These are phyloP conservation scores for Boeremia exigua DNA, from an alignment of 2,329 filamentous ascomycete species.

Conservation along the genomic window DNA sequence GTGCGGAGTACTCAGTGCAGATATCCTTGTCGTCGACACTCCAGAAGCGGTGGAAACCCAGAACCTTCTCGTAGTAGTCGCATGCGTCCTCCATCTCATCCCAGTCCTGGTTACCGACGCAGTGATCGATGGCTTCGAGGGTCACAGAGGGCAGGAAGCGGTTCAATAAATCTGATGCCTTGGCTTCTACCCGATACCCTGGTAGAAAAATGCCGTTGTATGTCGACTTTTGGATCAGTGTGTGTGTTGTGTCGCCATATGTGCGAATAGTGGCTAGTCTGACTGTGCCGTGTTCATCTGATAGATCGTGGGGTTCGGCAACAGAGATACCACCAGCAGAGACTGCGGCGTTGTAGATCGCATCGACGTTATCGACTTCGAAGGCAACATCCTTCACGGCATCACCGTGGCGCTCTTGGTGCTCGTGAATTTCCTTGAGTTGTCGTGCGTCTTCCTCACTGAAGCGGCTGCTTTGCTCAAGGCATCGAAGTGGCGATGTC, in stretches of 20 bases:
- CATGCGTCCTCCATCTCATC: constrained; percentile 76
- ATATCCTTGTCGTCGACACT: constrained; percentile 92
- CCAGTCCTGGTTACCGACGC: constrained; percentile 97
- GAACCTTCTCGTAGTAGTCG: constrained; percentile 81
- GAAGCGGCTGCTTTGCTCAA: constrained; percentile 41
- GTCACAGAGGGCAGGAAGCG: constrained; percentile 66
- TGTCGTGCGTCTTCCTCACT: constrained; percentile 65
- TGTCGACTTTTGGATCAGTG: constrained; percentile 73
- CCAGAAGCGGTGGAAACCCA: constrained; percentile 97
- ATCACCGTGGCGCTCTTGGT: constrained; percentile 88
- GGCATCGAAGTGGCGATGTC: constrained; percentile 73
- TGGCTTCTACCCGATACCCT: constrained; percentile 69
- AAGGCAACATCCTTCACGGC: constrained; percentile 95
- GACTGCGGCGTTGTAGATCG: constrained; percentile 78
- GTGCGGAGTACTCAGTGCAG: constrained; percentile 87
- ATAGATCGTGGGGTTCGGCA: constrained; percentile 60
- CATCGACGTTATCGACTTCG: constrained; percentile 87
- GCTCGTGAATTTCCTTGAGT: constrained; percentile 77
- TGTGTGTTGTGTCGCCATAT: constrained; percentile 95
- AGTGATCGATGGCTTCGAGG: constrained; percentile 87
- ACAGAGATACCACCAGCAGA: constrained; percentile 68
- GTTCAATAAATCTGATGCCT: constrained; percentile 53
- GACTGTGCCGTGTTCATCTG: constrained; percentile 70
- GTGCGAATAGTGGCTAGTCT: constrained; percentile 82
- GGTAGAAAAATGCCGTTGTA: constrained; percentile 84